phyloP scores from a whole-genome alignment of 2,329 filamentous ascomycete species.

The Fusarium dlaminii region DNA sequence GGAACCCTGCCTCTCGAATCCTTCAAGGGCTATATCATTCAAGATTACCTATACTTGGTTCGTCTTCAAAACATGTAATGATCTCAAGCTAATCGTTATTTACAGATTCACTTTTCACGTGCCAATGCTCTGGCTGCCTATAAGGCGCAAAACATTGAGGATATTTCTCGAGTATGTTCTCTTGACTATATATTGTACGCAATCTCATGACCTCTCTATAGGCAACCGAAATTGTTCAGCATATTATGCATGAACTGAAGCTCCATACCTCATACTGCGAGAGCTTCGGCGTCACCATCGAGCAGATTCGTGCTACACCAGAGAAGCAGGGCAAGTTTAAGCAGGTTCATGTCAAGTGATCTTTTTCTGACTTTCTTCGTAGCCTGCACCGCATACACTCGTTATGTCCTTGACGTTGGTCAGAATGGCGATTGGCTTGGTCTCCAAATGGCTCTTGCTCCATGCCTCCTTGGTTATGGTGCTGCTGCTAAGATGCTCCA shows the following conservation, averaged over 20 bases:
- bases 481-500: slow-evolving; percentile 78
- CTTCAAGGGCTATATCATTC: slow-evolving; percentile 89
- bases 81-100: background rate
- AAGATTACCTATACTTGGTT: slow-evolving; percentile 92
- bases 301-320: slow-evolving; percentile 76
- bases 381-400: slow-evolving; percentile 84
- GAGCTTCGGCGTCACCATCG: slow-evolving; percentile 78
- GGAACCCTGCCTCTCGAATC: slow-evolving; percentile 78
- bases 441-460: slow-evolving; percentile 83
- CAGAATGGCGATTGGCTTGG: slow-evolving; percentile 89
- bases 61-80: slow-evolving; percentile 21
- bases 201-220: slow-evolving; percentile 18
- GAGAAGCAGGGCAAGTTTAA: slow-evolving; percentile 75
- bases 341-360: background rate
- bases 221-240: slow-evolving; percentile 69
- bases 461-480: slow-evolving; percentile 90
- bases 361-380: background rate
- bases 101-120: slow-evolving; percentile 83
- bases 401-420: slow-evolving; percentile 89
- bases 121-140: slow-evolving; percentile 87
- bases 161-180: slow-evolving; percentile 72
- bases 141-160: slow-evolving; percentile 78
- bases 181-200: no score
- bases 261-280: slow-evolving; percentile 86
- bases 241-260: slow-evolving; percentile 81